Evolutionary conservation across 1,139 yeast species (phyloP).

Genomic region (Zygoascus sp.): DNA sequence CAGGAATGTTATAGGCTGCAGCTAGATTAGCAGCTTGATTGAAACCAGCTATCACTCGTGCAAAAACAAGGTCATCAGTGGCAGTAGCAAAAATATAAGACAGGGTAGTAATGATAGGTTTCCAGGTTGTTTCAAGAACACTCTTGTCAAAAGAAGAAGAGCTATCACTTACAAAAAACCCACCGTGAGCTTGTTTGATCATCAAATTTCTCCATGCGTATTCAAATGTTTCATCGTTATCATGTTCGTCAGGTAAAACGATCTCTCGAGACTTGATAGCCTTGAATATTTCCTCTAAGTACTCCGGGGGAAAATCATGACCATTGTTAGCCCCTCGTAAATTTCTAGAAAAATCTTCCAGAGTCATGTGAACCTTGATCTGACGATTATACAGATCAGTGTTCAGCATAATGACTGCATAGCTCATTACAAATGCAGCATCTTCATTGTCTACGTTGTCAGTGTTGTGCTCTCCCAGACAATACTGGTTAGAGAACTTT

Average conservation of each 20-base stretch:
- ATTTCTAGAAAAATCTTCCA: slow-evolving; percentile 75
- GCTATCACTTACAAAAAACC: slow-evolving; percentile 26
- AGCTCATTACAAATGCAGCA: slow-evolving; percentile 87
- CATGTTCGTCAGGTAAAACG: slow-evolving; percentile 97
- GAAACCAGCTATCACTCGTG: slow-evolving; percentile 79
- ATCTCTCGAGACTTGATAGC: slow-evolving; percentile 85
- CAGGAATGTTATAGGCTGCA: slow-evolving; percentile 52
- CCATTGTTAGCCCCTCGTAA: slow-evolving; percentile 70
- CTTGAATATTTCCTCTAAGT: slow-evolving; percentile 69
- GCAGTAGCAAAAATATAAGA: slow-evolving; percentile 81
- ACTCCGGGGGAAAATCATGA: slow-evolving; percentile 68
- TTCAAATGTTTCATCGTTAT: slow-evolving; percentile 81
- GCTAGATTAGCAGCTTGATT: slow-evolving; percentile 83
- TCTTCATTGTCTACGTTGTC: slow-evolving; percentile 59
- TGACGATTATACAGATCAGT: slow-evolving; percentile 91
- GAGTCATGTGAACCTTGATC: slow-evolving; percentile 69
- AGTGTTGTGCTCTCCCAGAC: slow-evolving; percentile 37
- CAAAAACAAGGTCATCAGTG: slow-evolving; percentile 81
- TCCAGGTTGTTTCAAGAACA: slow-evolving; percentile 60
- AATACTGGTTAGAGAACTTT: slow-evolving; percentile 76
- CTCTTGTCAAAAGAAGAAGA: slow-evolving; percentile 57
- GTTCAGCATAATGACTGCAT: slow-evolving; percentile 86
- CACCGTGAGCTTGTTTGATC: slow-evolving; percentile 38
- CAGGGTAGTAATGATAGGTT: slow-evolving; percentile 61
- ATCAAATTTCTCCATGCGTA: slow-evolving; percentile 87